phyloP scores from a whole-genome alignment of 768 basidiomycete species.

The Cystobasidium tubakii region DNA sequence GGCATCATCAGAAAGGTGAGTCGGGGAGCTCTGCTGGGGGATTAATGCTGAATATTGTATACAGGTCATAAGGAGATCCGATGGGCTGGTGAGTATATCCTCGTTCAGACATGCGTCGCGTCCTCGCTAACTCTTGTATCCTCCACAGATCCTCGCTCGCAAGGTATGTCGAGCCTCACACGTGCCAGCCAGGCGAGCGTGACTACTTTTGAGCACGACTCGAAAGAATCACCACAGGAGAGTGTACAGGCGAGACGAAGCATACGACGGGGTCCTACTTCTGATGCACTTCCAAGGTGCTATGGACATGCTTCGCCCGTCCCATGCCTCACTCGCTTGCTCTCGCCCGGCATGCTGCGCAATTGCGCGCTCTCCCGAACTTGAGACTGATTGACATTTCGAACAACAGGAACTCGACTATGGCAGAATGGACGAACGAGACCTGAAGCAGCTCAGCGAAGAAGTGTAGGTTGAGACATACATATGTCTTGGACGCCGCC shows the following conservation, averaged over 20 bases:
- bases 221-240: neutral
- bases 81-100: conserved; percentile 21
- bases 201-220: conserved; percentile 5
- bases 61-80: conserved; percentile 19
- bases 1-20: conserved; percentile 94
- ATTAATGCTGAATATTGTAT: neutral
- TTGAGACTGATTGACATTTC: conserved; percentile 53
- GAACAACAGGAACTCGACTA: conserved; percentile 77
- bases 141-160: neutral
- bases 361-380: too few species aligned
- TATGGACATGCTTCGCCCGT: too few species aligned
- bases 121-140: neutral
- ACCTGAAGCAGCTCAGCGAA: conserved; percentile 90
- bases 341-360: too few species aligned
- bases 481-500: neutral
- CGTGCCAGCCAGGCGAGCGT: conserved; percentile 4
- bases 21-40: neutral
- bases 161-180: conserved; percentile 13
- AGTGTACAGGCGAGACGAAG: neutral
- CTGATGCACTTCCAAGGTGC: too few species aligned
- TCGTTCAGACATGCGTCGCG: neutral
- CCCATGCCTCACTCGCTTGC: too few species aligned
- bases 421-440: conserved; percentile 90
- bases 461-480: conserved; percentile 81
- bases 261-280: too few species aligned